Base-by-base conservation (phyloP, 306 rosid species). In the Crotalaria pallida region DNA sequence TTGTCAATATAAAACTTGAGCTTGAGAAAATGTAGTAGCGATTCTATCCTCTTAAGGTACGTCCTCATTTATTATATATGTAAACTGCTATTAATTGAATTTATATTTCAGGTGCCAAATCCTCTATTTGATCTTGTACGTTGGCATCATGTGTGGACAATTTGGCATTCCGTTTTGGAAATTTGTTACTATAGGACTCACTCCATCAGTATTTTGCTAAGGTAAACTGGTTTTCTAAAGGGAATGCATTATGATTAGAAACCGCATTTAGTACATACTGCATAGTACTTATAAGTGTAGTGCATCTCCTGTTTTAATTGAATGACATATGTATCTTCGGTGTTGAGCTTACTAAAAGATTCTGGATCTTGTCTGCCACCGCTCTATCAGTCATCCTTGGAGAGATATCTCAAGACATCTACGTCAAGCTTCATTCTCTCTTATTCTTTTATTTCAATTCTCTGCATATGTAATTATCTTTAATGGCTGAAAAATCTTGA, bases 131-230 rank as follows among this genome's bases (percentile, higher is more conserved):
- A 91, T 87, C 90, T 95, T 60, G 99, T n/a, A n/a, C n/a, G n/a
- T 97, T 58, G 99, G 99, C 84, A 95, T 95, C 74, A 89, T 95
- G 99, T 95, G 99, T 79, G 99, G 99, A 74, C 99, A 95, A 86
- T 91, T 89, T 76, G 96, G 97, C 33, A 73, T 89, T 78, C 86
- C 99, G 5, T 95, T 95, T 71, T 89, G 97, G 97, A 74, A 87
- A 57, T 91, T 95, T 68, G 23, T 48, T 43, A 43, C 41, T 38
- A 33, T 36, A 47, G 38, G 58, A 53, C 58, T n/a, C n/a, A 17
- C 27, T 68, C 60, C 53, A 45, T 52, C 11, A 36, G 34, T 27
- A 52, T n/a, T 17, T 31, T 58, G 75, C 69, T 56, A 64, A 70
- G 76, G 83, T 84, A 55, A 55, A 41, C 49, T 65, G 62, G 19